Base-by-base conservation (phyloP, 2,329 filamentous ascomycete species). In the Hysterium pulicare region DNA sequence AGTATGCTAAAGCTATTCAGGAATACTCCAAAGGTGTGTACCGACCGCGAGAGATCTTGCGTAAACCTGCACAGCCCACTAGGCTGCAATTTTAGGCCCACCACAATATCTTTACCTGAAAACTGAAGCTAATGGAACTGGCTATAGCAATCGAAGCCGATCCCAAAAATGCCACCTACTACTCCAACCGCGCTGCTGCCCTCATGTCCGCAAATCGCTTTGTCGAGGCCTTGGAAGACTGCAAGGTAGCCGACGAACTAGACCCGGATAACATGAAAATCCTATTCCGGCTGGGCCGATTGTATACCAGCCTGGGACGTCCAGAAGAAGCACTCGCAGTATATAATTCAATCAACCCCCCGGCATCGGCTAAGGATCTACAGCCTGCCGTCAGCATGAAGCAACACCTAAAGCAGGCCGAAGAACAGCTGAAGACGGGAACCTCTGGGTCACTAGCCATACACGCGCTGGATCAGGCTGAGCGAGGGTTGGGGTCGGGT, bases 101-200 rank as follows among this genome's bases (percentile, higher is more conserved):
- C n/a, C 13, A 24, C 9, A 7, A 28, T 34, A 53, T 41, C 41
- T 47, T 38, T 28, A 19, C 32, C 28, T 35, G 46, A 44, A 45
- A 17, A 36, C 38, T 26, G 28, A 19, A 44, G 54, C 55, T 63
- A 57, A 63, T 52, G 45, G 45, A 33, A 21, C 16, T 43, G 19
- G 46, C 32, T 44, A 43, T 63, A 96, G 93, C 93, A 48, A 86
- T 98, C 59, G 86, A 93, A 56, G 79, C 91, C 49, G 84, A 91
- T 59, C 90, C 90, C 41, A 77, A 83, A 57, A 94, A 90, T 39
- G 76, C 90, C 26, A 95, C 90, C 34, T 97, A 95, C 69, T 79
- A 95, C 52, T 91, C 88, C 66, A 98, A 98, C 75, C 86, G 93
- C 59, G 90, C 93, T 30, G 93, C 93, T 22, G 93, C 93, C 26